Evolutionary conservation across 1,139 yeast species (phyloP), one percentile per base, ranked within the genome.

Genomic region (Martiniozyma asiatica): DNA sequence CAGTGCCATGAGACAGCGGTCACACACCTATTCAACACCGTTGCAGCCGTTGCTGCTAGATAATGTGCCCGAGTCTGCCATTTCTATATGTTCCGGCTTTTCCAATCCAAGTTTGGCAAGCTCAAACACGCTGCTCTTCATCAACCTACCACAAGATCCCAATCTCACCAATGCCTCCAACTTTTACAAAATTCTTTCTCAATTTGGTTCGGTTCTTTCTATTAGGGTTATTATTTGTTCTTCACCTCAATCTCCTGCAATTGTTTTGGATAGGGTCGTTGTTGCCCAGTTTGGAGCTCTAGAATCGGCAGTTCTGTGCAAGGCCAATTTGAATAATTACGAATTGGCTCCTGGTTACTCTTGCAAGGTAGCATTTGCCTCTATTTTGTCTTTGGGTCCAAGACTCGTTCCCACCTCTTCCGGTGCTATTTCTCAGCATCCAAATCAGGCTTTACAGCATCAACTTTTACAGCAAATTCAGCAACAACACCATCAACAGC

Each of bases 281-380:
- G 63, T 84, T 39, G 76, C 81, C 20, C 92, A 80, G 51, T 85
- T 82, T 54, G 62, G 68, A 4, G 61, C 65, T 22, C 58, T 79
- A 10, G 94, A 82, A 28, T 61, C 73, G 24, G 94, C 97, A 9
- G 72, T 80, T 64, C 68, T 65, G 27, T 82, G 94, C 29, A 76
- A 76, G 47, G 78, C 80, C 5, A 71, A 65, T 29, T 68, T 85
- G 47, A 80, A 79, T 47, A 93, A 85, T 40, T 73, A 76, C 43
- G 96, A 87, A 48, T 62, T 89, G 24, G 69, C 75, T 37, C 79
- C 87, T 1, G 94, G 94, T 1, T 61, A 64, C 26, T 63, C 69
- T 18, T 66, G 81, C 47, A 62, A 68, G 32, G 74, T 73, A 28
- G 76, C 79, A 0, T 78, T 76, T 60, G 87, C 84, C 4, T 73